Percentiles rank a stretch among this genome's conserved stretches.
Evolutionary conservation across 2,329 filamentous ascomycete species (phyloP).

Genomic region (Fusarium decemcellulare): DNA sequence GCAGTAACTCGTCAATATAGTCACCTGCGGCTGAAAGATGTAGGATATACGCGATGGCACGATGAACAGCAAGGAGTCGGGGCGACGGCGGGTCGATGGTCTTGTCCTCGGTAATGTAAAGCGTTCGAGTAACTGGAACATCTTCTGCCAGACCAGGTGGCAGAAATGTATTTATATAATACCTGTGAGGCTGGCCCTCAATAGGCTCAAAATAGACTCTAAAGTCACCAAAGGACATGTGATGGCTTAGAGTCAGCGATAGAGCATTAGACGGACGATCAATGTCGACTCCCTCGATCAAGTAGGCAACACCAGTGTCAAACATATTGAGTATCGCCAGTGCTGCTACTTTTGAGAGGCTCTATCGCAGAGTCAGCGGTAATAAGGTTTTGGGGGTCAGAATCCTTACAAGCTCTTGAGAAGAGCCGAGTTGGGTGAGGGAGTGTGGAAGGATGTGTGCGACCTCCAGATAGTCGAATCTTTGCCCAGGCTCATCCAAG

Average conservation of each 20-base stretch:
- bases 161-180: conserved; percentile 38
- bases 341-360: conserved; percentile 49
- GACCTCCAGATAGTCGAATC: conserved; percentile 15
- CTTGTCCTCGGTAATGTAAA: conserved; percentile 15
- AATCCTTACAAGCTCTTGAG: conserved; percentile 8
- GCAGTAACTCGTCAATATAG: conserved; percentile 17
- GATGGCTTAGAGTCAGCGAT: conserved; percentile 34
- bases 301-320: conserved; percentile 50
- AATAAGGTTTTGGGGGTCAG: neutral
- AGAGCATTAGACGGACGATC: conserved; percentile 56
- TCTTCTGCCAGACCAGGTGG: neutral
- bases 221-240: conserved; percentile 40
- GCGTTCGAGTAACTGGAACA: conserved; percentile 17
- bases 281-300: conserved; percentile 57
- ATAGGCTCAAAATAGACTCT: conserved; percentile 39
- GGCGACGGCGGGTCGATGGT: conserved; percentile 18
- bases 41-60: conserved; percentile 16
- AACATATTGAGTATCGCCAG: conserved; percentile 60
- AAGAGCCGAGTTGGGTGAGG: conserved; percentile 3
- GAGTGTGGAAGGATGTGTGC: conserved; percentile 26
- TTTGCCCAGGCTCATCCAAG: neutral
- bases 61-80: conserved; percentile 14
- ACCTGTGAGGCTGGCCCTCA: conserved; percentile 47
- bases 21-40: conserved; percentile 18
- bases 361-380: conserved; percentile 14